Evolutionary conservation across 306 rosid genomes (phyloP).

Genomic region (Lupinus albus): DNA sequence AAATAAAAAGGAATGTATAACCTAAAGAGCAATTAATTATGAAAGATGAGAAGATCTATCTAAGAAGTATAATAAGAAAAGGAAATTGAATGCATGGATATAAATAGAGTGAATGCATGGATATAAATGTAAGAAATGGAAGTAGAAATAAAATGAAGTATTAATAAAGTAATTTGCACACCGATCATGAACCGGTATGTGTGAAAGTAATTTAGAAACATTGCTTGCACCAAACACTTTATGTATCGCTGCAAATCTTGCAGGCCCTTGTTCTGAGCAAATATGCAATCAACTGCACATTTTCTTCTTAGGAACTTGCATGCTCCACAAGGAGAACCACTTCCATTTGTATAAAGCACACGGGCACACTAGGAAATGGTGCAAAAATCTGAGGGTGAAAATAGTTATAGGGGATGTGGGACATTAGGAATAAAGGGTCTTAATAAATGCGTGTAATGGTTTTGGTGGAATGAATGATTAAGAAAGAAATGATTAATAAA

Average conservation of each 20-base stretch:
- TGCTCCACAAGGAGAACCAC: conserved; percentile 96
- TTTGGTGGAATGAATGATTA: conserved; percentile 18
- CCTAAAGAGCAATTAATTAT: no score
- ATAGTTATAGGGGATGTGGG: conserved; percentile 47
- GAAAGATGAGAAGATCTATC: no score
- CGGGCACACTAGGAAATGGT: conserved; percentile 80
- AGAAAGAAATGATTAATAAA: neutral
- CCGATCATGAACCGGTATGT: conserved; percentile 83
- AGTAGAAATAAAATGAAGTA: no score
- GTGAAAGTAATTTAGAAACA: conserved; percentile 75
- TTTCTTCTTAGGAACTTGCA: conserved; percentile 93
- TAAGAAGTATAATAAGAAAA: no score
- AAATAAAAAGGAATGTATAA: no score
- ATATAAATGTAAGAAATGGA: no score
- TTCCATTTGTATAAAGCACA: conserved; percentile 51
- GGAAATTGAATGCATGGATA: no score
- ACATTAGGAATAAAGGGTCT: conserved; percentile 49
- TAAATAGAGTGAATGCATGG: no score
- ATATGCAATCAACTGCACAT: conserved; percentile 83
- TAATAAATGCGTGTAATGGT: conserved; percentile 30
- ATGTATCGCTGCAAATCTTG: conserved; percentile 92
- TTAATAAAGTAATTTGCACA: no score
- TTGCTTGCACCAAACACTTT: conserved; percentile 97
- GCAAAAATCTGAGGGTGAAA: conserved; percentile 43
- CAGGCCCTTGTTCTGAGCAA: conserved; percentile 90